Evolutionary conservation across 1,284 basidiomycete genomes (phyloP), one percentile per base, ranked within the genome.

Genomic region (Tilletia caries): DNA sequence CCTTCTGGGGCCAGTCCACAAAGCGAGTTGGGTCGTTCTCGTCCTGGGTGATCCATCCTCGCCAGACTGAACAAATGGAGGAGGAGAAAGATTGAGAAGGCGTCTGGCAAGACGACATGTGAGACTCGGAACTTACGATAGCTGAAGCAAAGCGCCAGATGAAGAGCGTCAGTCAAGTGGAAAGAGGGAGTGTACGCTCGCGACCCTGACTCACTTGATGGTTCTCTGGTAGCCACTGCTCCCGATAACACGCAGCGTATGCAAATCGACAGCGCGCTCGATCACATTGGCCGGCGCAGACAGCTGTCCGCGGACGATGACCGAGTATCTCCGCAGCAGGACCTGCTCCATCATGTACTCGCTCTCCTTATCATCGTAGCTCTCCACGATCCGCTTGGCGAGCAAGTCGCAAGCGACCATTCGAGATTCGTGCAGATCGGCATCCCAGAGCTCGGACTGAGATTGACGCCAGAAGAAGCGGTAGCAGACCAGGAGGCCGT

Each of bases 261-360:
- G 54, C 12, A 58, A 20, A 32, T 58, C 54, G 25, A 58, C 54
- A 3, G 54, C 54, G 13, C 54, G 54, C 54, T 58, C 54, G 54
- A 58, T 58, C 3, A 58, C 54, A 58, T 58, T 58, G 54, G 54
- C 54, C 23, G 54, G 54, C 10, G 54, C 54, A 15, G 54, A 58
- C 5, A 58, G 54, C 27, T 58, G 54, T 6, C 54, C 54, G 8
- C 29, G 23, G 27, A 58, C 54, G 27, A 58, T 58, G 54, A 58
- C 54, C 23, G 54, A 58, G 54, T 58, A 58, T 25, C 54, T 15
- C n/a, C 54, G 23, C n/a, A 58, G 54, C 15, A 58, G 54, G 10
- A 58, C 54, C 54, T 58, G 54, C 54, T 58, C 54, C 54, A 58
- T 58, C 54, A 58, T 58, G 54, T 5, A 58, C 54, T 58, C 54